Evolutionary conservation across 1,284 basidiomycete genomes (phyloP).

Genomic region (Golubevia sp.): DNA sequence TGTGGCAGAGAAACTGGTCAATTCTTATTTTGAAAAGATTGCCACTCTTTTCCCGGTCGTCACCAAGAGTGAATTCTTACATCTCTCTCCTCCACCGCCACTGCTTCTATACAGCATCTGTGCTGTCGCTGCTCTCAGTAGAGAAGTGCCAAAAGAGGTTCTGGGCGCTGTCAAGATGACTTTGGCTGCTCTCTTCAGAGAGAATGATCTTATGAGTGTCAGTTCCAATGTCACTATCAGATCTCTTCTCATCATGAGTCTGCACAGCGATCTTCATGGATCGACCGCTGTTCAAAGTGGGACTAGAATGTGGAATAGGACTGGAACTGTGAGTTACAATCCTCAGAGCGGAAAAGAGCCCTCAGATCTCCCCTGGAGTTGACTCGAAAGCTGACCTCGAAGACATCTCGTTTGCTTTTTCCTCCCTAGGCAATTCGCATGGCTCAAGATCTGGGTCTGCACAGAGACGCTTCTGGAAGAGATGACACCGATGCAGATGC

Average conservation of each 20-base stretch:
- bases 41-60: conserved; percentile 85
- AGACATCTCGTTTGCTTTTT: conserved; percentile 5
- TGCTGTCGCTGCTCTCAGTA: conserved; percentile 81
- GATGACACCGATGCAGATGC: conserved; percentile 40
- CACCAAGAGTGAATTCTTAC: conserved; percentile 81
- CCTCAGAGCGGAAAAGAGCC: too few relatives aligned
- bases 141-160: conserved; percentile 79
- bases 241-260: conserved; percentile 79
- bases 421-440: conserved; percentile 35
- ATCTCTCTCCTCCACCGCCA: conserved; percentile 72
- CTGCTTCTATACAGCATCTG: conserved; percentile 90
- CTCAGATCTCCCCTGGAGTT: too few relatives aligned
- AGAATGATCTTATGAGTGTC: conserved; percentile 85
- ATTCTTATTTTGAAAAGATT: conserved; percentile 85
- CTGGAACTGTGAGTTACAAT: conserved; percentile 53
- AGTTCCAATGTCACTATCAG: conserved; percentile 86
- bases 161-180: conserved; percentile 83
- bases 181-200: conserved; percentile 68
- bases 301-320: conserved; percentile 58
- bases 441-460: conserved; percentile 51
- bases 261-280: conserved; percentile 68
- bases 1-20: conserved; percentile 73
- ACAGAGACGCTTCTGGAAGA: conserved; percentile 45
- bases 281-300: conserved; percentile 56
- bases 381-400: too few relatives aligned